These are phyloP conservation scores for Xylaria intraflava DNA, from an alignment of 495 filamentous ascomycete genomes.

Conservation along the genomic window DNA sequence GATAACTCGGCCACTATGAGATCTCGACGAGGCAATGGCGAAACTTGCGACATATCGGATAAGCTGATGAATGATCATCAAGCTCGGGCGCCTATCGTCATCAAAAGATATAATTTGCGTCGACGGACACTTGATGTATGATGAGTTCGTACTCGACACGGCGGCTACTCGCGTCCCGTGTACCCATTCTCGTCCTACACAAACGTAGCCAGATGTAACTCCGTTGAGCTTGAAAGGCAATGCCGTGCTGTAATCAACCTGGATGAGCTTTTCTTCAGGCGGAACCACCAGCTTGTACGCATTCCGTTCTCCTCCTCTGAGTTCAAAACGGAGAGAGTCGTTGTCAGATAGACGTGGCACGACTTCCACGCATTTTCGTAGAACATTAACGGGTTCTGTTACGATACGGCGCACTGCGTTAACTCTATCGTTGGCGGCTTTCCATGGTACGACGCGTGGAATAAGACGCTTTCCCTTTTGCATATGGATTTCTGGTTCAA, in stretches of 20 bases:
- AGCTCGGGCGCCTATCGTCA: background rate
- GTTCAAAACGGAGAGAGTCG: conserved; percentile 13
- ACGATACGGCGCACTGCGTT: conserved; percentile 36
- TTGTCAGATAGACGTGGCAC: conserved; percentile 1
- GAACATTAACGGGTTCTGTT: conserved; percentile 21
- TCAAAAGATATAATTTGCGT: background rate
- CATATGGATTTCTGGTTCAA: conserved; percentile 35
- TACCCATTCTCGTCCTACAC: conserved; percentile 22
- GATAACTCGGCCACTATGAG: conserved; percentile 11
- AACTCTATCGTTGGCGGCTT: conserved; percentile 29
- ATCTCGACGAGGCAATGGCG: conserved; percentile 12
- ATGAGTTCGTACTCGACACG: conserved; percentile 26
- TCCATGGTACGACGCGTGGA: conserved; percentile 35
- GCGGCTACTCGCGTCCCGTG: conserved; percentile 23
- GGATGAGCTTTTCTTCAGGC: conserved; percentile 11
- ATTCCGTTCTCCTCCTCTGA: background rate
- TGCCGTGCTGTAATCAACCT: conserved; percentile 35
- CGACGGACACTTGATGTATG: conserved; percentile 16
- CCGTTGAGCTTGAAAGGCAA: conserved; percentile 19
- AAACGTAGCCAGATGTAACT: conserved; percentile 17
- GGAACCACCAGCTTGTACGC: background rate
- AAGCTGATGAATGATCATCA: conserved; percentile 11
- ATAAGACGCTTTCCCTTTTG: conserved; percentile 25
- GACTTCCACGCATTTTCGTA: conserved; percentile 25
- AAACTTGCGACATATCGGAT: conserved; percentile 27